Percentiles rank a stretch among this genome's conserved stretches.
These are phyloP conservation scores for Cladosporium sp. DNA, from an alignment of 2,329 filamentous ascomycete species.

Conservation along the genomic window DNA sequence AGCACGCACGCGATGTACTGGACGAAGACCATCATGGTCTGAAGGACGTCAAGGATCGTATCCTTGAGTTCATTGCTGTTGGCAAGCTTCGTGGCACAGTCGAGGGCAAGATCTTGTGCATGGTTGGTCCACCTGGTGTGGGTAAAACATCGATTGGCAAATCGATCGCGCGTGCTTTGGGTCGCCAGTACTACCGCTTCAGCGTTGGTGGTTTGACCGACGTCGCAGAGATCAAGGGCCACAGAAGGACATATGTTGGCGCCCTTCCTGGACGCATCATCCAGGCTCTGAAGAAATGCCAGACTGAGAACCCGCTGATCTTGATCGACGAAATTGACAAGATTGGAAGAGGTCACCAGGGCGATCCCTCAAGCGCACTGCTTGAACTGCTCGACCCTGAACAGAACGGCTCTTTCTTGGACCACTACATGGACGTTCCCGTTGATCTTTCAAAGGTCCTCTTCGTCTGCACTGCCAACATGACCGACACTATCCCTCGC, in stretches of 20 bases:
- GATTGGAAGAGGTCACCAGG: slow-evolving; percentile 93
- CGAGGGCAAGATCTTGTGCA: slow-evolving; percentile 96
- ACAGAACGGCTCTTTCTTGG: slow-evolving; percentile 94
- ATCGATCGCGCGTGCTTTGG: slow-evolving; percentile 89
- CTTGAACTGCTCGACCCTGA: slow-evolving; percentile 93
- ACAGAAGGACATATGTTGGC: slow-evolving; percentile 92
- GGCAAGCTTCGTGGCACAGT: slow-evolving; percentile 95
- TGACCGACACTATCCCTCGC: slow-evolving; percentile 95
- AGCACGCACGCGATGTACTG: slow-evolving; percentile 82
- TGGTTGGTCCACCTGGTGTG: slow-evolving; percentile 94
- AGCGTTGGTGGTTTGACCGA: slow-evolving; percentile 95
- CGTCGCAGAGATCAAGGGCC: slow-evolving; percentile 97
- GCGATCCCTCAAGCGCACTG: slow-evolving; percentile 89
- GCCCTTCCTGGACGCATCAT: slow-evolving; percentile 94
- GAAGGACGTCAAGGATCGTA: slow-evolving; percentile 97
- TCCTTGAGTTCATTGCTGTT: slow-evolving; percentile 96
- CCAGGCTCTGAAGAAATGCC: slow-evolving; percentile 96
- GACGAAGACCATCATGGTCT: slow-evolving; percentile 96
- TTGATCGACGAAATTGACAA: slow-evolving; percentile 98
- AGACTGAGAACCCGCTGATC: slow-evolving; percentile 95
- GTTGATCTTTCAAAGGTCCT: slow-evolving; percentile 96
- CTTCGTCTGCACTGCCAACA: slow-evolving; percentile 98
- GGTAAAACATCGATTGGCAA: slow-evolving; percentile 99
- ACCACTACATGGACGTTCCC: slow-evolving; percentile 98
- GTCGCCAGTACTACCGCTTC: slow-evolving; percentile 96